Evolutionary conservation across 257 asterid genomes (phyloP), one percentile per base, ranked within the genome.

Genomic region (Gynochthodes officinalis): DNA sequence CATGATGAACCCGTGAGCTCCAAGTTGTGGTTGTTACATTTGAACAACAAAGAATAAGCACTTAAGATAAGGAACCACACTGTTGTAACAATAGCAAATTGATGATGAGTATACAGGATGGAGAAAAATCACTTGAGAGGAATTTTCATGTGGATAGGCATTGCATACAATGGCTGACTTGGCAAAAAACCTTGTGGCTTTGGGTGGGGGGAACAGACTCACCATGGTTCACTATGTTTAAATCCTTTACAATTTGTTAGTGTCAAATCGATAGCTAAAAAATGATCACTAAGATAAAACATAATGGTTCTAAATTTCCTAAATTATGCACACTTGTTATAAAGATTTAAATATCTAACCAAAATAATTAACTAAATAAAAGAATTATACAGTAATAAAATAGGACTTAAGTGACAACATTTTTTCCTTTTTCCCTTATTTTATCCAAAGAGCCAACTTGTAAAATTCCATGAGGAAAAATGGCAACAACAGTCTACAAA

Each of bases 181-280:
- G 75, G 82, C 53, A 84, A 71, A 62, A 83, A 76, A 75, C 78
- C 90, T 73, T 79, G 90, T 79, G 83, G 79, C 75, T 79, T 85
- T n/a, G n/a, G n/a, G n/a, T n/a, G n/a, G n/a, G n/a, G n/a, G 65
- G 69, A 72, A 71, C 91, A 84, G 64, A 78, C 79, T 76, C 79
- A 83, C 82, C 89, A 77, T 84, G 86, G 70, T 87, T 86, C 63
- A 94, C 83, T 77, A 85, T 77, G 80, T 84, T 84, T 80, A 84
- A 70, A 85, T 89, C 96, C 85, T 94, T 96, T 23, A 93, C 77
- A 70, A 91, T 84, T 97, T 94, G 86, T 76, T 73, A n/a, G n/a
- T 46, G 67, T 48, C 80, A 76, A 75, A 39, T 58, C 12, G 27
- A 71, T 80, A 78, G 68, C 73, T 33, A 76, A 78, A 69, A 25